Base-by-base conservation (phyloP, 1,139 yeast species). In the Hemisphaericaspora lyxosophila region DNA sequence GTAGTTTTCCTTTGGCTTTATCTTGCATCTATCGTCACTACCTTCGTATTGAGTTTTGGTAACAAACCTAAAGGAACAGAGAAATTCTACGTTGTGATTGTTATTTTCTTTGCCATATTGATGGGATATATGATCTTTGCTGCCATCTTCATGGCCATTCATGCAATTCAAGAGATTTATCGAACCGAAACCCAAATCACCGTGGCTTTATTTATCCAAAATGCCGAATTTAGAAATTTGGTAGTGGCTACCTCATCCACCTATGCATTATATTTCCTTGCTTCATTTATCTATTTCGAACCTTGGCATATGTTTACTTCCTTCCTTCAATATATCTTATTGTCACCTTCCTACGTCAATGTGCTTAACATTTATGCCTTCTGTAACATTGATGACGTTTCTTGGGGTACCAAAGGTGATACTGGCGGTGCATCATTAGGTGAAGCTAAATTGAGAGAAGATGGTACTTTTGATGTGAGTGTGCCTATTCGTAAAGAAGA, bases 21-120 rank as follows among this genome's bases (percentile, higher is more conserved):
- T 55, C 73, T 88, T 40, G 87, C 92, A 2, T 87, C 95, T 11
- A 62, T 92, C n/a, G 85, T 88, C 12, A 85, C 96, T 2, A 88
- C 96, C 13, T 92, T 92, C 61, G 90, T 92, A 38, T 67, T 92
- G 46, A 82, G 96, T 35, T 83, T 92, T 62, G 98, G 98, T 56
- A 92, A 92, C 59, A 83, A 90, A 41, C 98, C 98, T 2, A 84
- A 82, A 51, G 97, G 97, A 28, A 88, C 97, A 0, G 87, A 85
- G 46, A 71, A 70, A 51, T 85, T 88, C 51, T 92, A 92, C 58
- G 64, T 86, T 43, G 77, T 84, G n/a, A 87, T 90, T 51, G 95
- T 87, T 39, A 62, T 81, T 38, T 89, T 92, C 70, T 92, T 90
- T 67, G 96, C 97, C 0, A 73, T 89, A 9, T 68, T 92, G 51